phyloP scores from a whole-genome alignment of 306 rosid species.

The Rosa lucieae region DNA sequence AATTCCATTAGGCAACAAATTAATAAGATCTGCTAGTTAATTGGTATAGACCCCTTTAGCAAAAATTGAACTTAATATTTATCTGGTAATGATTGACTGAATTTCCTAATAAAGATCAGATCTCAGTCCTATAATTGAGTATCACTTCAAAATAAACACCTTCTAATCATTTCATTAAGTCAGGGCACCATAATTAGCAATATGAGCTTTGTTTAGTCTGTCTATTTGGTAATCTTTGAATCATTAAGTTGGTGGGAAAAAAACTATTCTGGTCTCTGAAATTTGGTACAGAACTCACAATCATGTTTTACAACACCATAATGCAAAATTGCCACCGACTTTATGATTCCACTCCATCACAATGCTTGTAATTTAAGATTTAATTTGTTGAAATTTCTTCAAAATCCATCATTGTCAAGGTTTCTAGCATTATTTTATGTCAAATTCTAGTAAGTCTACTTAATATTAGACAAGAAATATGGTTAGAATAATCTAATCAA shows the following conservation, averaged over 20 bases:
- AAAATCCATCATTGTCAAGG: neutral
- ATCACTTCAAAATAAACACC: neutral
- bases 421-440: neutral
- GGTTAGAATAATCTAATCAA: conserved; percentile 2
- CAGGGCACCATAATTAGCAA: neutral
- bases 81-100: neutral
- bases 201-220: neutral
- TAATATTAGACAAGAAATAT: neutral
- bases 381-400: neutral
- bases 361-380: neutral
- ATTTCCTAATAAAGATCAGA: neutral
- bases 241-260: neutral
- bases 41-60: neutral
- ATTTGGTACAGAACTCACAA: neutral
- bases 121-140: neutral
- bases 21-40: neutral
- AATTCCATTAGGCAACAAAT: neutral
- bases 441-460: neutral
- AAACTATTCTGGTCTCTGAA: neutral
- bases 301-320: neutral
- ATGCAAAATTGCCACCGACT: conserved; percentile 7
- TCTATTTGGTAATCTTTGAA: neutral
- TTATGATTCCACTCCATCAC: conserved; percentile 1
- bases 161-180: neutral
- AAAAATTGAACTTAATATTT: neutral